Evolutionary conservation across 805 yeast genomes (phyloP).

Genomic region (Metschnikowia gelsemii): DNA sequence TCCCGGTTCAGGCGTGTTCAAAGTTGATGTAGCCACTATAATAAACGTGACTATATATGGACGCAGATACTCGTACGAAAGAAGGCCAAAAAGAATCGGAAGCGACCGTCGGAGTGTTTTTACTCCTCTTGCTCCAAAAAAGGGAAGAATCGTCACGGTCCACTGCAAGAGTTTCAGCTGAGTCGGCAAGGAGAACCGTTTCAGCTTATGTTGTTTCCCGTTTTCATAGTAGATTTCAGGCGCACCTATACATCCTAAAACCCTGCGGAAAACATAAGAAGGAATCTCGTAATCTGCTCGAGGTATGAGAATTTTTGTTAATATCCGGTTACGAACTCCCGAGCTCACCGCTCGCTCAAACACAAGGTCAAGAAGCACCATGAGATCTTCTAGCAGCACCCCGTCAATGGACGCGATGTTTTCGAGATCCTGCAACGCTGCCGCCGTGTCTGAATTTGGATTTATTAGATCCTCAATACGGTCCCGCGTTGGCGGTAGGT

Average conservation of each 20-base stretch:
- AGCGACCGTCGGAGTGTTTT: conserved; percentile 8
- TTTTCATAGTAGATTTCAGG: conserved; percentile 20
- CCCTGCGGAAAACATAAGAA: conserved; percentile 6
- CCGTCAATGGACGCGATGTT: too few species aligned
- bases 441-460: too few species aligned
- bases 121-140: conserved; percentile 12
- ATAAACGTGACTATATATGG: conserved; percentile 17
- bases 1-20: too few species aligned
- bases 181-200: conserved; percentile 15
- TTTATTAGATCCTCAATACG: too few species aligned
- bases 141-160: conserved; percentile 17
- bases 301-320: conserved; percentile 14
- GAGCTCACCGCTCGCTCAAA: conserved; percentile 9
- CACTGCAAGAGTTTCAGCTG: conserved; percentile 19
- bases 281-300: conserved; percentile 8
- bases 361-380: conserved; percentile 12
- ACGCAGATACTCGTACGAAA: conserved; percentile 19
- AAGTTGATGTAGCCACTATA: conserved; percentile 9
- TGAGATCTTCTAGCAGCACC: too few species aligned
- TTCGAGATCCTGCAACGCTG: too few species aligned
- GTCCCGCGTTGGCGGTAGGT: too few species aligned
- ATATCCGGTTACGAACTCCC: conserved; percentile 5
- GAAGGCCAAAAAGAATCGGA: conserved; percentile 18
- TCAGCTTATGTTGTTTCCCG: conserved; percentile 22
- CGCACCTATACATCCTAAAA: conserved; percentile 17